These are phyloP conservation scores for Pyrus hybrid DNA, from an alignment of 331 rosid species.

Conservation along the genomic window DNA sequence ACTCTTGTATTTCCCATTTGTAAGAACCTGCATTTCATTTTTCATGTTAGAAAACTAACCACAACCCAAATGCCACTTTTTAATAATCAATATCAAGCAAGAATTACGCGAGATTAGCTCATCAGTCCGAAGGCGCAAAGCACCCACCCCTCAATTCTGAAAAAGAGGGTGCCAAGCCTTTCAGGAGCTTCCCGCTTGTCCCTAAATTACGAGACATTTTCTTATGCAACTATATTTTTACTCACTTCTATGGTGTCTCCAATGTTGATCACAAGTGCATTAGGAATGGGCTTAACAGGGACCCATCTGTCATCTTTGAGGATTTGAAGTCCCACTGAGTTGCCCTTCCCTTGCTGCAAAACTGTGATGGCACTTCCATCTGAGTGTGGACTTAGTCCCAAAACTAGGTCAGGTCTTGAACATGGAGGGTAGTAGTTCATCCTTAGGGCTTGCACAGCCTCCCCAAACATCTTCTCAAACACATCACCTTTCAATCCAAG, in stretches of 20 bases:
- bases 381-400: slow-evolving; percentile 98
- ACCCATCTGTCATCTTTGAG: slow-evolving; percentile 64
- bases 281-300: slow-evolving; percentile 69
- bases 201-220: no score
- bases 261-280: slow-evolving; percentile 86
- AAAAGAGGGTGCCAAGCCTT: no score
- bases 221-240: not conserved
- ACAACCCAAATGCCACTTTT: not conserved
- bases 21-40: slow-evolving; percentile 57
- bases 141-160: not conserved
- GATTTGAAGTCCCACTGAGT: slow-evolving; percentile 83
- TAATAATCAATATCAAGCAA: no score
- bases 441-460: slow-evolving; percentile 89
- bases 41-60: not conserved
- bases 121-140: not conserved
- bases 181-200: not conserved
- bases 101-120: not conserved
- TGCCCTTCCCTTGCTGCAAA: slow-evolving; percentile 77
- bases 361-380: slow-evolving; percentile 98
- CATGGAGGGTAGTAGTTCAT: slow-evolving; percentile 94
- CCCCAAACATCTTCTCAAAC: slow-evolving; percentile 68
- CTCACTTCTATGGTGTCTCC: slow-evolving; percentile 91
- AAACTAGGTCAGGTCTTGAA: slow-evolving; percentile 92
- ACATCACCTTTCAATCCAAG: slow-evolving; percentile 46
- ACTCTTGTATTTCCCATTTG: slow-evolving; percentile 90